phyloP scores from a whole-genome alignment of 345 rosid genomes.

The Populus simonii region DNA sequence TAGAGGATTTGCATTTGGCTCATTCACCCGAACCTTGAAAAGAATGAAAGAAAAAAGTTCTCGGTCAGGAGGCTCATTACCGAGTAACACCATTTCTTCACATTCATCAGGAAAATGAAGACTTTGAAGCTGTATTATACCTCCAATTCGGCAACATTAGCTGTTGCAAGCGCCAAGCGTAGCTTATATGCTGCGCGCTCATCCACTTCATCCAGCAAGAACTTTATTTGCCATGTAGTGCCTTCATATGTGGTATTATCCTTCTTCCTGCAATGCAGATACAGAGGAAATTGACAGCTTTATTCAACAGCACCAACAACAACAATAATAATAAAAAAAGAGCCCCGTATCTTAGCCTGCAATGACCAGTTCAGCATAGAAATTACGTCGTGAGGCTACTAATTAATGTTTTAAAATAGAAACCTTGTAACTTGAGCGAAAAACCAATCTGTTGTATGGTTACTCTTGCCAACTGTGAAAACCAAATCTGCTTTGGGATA shows the following conservation, averaged over 20 bases:
- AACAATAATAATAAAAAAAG: no score
- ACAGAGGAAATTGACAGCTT: no score
- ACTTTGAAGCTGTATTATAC: background rate
- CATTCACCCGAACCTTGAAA: constrained; percentile 23
- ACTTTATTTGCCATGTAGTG: constrained; percentile 26
- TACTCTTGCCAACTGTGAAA: constrained; percentile 58
- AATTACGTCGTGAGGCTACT: no score
- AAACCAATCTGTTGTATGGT: constrained; percentile 73
- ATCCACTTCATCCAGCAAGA: constrained; percentile 4
- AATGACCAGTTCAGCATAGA: no score
- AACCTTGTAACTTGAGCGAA: constrained; percentile 75
- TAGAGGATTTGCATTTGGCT: constrained; percentile 4
- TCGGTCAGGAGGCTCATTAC: no score
- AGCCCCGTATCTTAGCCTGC: no score
- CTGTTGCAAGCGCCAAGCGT: constrained; percentile 23
- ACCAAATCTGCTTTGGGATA: constrained; percentile 65
- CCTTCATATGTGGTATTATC: constrained; percentile 11
- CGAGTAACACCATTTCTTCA: no score
- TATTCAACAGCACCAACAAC: no score
- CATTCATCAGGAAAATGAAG: no score
- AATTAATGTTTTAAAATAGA: no score
- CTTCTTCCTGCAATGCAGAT: background rate
- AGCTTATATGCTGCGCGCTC: constrained; percentile 7
- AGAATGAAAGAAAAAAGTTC: no score
- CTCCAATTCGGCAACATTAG: constrained; percentile 11